These are phyloP conservation scores for Trichosanthes truncata DNA, from an alignment of 306 rosid genomes.

Conservation along the genomic window DNA sequence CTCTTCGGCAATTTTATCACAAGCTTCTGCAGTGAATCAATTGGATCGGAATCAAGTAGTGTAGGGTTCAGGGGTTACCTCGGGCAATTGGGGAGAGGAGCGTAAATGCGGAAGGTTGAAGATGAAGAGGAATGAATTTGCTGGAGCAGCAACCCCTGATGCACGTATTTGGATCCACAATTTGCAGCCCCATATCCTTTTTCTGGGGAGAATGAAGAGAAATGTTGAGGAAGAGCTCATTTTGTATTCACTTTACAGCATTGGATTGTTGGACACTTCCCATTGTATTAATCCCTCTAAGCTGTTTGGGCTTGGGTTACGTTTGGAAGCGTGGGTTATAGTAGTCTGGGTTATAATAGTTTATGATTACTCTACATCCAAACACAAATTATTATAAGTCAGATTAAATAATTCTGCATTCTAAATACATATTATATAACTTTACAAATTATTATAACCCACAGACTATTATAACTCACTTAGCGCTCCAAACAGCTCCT, in stretches of 20 bases:
- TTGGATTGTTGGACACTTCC: neutral
- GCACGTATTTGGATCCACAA: constrained; percentile 74
- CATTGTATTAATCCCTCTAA: neutral
- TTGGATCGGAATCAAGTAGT: neutral
- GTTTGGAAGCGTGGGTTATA: too few species aligned
- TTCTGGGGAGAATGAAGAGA: neutral
- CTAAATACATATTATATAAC: too few species aligned
- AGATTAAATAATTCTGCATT: too few species aligned
- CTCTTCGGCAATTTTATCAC: neutral
- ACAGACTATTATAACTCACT: too few species aligned
- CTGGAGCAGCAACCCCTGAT: constrained; percentile 82
- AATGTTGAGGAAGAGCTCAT: neutral
- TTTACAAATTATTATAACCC: too few species aligned
- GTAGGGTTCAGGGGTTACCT: constrained; percentile 24
- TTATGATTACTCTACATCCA: too few species aligned
- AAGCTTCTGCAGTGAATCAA: neutral
- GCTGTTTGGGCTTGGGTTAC: too few species aligned
- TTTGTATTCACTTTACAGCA: neutral
- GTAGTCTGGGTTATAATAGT: too few species aligned
- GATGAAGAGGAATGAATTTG: constrained; percentile 67
- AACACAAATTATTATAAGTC: too few species aligned
- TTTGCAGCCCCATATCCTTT: constrained; percentile 38
- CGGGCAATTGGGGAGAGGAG: constrained; percentile 71
- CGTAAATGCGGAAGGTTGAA: constrained; percentile 57
- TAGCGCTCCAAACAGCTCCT: too few species aligned